Evolutionary conservation across 306 rosid species (phyloP).

Genomic region (Carpinus viminea): DNA sequence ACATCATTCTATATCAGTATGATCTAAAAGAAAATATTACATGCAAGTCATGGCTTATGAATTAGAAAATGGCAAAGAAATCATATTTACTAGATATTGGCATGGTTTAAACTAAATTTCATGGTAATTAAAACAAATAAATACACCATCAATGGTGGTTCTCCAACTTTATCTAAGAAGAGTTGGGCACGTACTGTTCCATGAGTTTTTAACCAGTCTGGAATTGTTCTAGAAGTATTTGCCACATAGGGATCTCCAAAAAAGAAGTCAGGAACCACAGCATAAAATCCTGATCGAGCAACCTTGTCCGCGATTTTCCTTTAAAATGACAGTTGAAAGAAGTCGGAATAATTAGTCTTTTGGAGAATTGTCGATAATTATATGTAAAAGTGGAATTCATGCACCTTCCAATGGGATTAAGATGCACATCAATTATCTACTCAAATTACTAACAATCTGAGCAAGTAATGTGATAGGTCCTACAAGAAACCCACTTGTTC

Average conservation of each 20-base stretch:
- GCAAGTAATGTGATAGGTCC: no score
- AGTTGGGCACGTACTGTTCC: conserved; percentile 12
- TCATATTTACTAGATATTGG: background rate
- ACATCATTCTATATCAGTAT: background rate
- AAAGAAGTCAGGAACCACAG: conserved; percentile 17
- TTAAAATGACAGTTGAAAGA: background rate
- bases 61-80: background rate
- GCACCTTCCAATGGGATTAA: no score
- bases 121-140: background rate
- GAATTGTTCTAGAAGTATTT: background rate
- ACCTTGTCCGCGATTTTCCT: conserved; percentile 7
- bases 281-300: conserved; percentile 3
- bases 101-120: background rate
- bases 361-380: background rate
- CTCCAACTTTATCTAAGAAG: conserved; percentile 2
- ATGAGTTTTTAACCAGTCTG: conserved; percentile 8
- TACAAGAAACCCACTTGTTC: no score
- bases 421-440: no score
- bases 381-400: background rate
- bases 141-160: background rate
- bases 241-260: background rate
- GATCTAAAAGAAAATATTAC: background rate
- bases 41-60: background rate
- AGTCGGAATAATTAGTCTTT: background rate
- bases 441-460: no score